Percentiles rank a stretch among this genome's conserved stretches.
Conservation (phyloP, 2,329 filamentous ascomycete species). For the Fusarium paranaense region DNA sequence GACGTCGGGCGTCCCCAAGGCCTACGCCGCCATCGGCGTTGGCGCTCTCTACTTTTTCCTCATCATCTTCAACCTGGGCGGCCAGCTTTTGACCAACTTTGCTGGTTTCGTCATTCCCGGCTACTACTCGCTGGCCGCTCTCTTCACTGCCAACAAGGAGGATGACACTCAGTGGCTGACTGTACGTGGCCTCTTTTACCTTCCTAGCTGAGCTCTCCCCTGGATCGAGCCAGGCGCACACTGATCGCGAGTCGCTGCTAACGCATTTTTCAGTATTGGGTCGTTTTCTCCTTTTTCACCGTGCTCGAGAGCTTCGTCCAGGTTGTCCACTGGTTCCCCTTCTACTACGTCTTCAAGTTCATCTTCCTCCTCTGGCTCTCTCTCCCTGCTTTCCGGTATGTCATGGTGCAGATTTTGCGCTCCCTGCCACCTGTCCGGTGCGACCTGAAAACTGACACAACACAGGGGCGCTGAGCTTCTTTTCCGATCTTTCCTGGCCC, state of each 20-base stretch:
- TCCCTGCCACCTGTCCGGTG: conserved; percentile 14
- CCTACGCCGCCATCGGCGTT: conserved; percentile 82
- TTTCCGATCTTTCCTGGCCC: conserved; percentile 95
- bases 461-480: conserved; percentile 91
- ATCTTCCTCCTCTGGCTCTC: conserved; percentile 97
- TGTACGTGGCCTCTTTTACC: conserved; percentile 59
- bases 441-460: conserved; percentile 28
- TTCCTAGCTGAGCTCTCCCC: conserved; percentile 9
- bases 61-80: conserved; percentile 92
- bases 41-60: conserved; percentile 88
- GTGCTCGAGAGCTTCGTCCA: conserved; percentile 85
- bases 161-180: conserved; percentile 88
- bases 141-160: conserved; percentile 77
- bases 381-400: conserved; percentile 92
- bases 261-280: conserved; percentile 78
- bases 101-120: conserved; percentile 85
- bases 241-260: conserved; percentile 44
- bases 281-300: conserved; percentile 85
- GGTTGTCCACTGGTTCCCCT: conserved; percentile 95
- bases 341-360: conserved; percentile 99
- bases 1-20: conserved; percentile 85
- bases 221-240: conserved; percentile 1
- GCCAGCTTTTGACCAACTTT: conserved; percentile 88
- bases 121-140: conserved; percentile 84
- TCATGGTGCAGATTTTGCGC: conserved; percentile 34